Percentiles rank a stretch among this genome's conserved stretches.
Evolutionary conservation across 352 stramenopile genomes (phyloP).

Genomic region (Saprolegnia diclina): DNA sequence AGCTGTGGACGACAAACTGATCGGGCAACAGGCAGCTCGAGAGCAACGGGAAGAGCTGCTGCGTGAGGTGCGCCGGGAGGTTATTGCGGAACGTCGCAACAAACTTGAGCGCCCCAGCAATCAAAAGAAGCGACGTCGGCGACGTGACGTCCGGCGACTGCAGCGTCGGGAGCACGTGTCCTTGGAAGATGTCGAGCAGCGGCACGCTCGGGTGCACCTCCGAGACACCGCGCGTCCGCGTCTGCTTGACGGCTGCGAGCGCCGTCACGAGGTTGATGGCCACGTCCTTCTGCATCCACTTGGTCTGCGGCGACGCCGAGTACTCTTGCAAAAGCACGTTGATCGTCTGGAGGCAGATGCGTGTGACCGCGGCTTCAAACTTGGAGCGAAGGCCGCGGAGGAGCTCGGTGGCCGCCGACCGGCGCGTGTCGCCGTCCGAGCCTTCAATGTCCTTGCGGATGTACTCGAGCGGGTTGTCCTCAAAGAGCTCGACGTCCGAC

Average conservation of each 20-base stretch:
- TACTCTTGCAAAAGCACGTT: conserved; percentile 90
- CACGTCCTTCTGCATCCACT: conserved; percentile 95
- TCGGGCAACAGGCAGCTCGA: conserved; percentile 75
- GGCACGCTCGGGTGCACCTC: conserved; percentile 93
- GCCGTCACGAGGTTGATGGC: conserved; percentile 95
- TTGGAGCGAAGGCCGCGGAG: conserved; percentile 92
- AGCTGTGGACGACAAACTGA: conserved; percentile 96
- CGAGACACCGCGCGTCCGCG: conserved; percentile 87
- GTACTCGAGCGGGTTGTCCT: conserved; percentile 98
- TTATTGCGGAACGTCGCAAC: conserved; percentile 98
- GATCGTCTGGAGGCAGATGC: conserved; percentile 92
- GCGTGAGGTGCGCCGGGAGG: conserved; percentile 88
- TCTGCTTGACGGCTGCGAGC: conserved; percentile 93
- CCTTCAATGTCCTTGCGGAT: conserved; percentile 98
- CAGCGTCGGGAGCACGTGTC: conserved; percentile 91
- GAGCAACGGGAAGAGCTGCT: conserved; percentile 91
- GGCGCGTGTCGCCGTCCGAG: conserved; percentile 93
- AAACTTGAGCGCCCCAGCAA: conserved; percentile 98
- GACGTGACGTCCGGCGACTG: conserved; percentile 64
- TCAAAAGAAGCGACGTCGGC: conserved; percentile 89
- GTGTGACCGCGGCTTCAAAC: conserved; percentile 91
- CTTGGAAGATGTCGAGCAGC: conserved; percentile 95
- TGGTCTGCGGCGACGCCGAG: conserved; percentile 61
- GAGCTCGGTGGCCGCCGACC: conserved; percentile 93
- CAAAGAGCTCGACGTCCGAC: conserved; percentile 95